A percentile compares a stretch with the other conserved stretches of the same genome.
Evolutionary conservation across 2,329 filamentous ascomycete species (phyloP).

Genomic region (Geosmithia morbida): DNA sequence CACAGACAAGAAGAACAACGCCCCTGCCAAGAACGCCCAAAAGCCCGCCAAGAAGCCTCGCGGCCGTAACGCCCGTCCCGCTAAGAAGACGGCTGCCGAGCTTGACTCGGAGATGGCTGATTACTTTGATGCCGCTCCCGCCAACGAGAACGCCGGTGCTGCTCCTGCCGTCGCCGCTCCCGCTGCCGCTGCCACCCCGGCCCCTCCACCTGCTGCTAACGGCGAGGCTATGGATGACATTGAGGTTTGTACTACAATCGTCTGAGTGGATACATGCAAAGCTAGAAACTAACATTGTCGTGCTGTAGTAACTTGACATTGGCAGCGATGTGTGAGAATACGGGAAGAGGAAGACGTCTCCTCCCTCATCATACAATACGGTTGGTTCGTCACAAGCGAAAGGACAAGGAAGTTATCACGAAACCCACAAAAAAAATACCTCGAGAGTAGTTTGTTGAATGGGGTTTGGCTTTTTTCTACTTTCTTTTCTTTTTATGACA

Average conservation of each 20-base stretch:
- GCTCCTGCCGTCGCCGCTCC: constrained; percentile 30
- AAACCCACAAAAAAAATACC: not conserved
- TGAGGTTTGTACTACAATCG: constrained; percentile 17
- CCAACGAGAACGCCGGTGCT: constrained; percentile 28
- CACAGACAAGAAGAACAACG: constrained; percentile 42
- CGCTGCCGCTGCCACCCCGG: constrained; percentile 28
- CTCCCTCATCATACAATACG: not conserved
- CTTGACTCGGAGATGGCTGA: constrained; percentile 96
- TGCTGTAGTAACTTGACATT: too few relatives aligned
- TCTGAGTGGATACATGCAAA: too few relatives aligned
- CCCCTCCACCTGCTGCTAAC: constrained; percentile 12
- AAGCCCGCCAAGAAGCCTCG: constrained; percentile 38
- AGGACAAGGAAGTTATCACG: not conserved
- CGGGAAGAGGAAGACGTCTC: not conserved
- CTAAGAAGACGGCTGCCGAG: constrained; percentile 87
- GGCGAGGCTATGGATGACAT: constrained; percentile 56
- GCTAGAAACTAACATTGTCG: too few relatives aligned
- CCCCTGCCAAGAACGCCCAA: constrained; percentile 16
- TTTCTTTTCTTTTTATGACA: not conserved
- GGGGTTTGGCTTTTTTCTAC: not conserved
- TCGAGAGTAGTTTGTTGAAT: not conserved
- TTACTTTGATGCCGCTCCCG: constrained; percentile 55
- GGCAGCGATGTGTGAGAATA: too few relatives aligned
- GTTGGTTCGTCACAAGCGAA: not conserved
- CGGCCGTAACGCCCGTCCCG: constrained; percentile 46